A percentile compares a stretch with the other conserved stretches of the same genome.
These are phyloP conservation scores for Solanum sparsipilum DNA, from an alignment of 257 asterid genomes.

Conservation along the genomic window DNA sequence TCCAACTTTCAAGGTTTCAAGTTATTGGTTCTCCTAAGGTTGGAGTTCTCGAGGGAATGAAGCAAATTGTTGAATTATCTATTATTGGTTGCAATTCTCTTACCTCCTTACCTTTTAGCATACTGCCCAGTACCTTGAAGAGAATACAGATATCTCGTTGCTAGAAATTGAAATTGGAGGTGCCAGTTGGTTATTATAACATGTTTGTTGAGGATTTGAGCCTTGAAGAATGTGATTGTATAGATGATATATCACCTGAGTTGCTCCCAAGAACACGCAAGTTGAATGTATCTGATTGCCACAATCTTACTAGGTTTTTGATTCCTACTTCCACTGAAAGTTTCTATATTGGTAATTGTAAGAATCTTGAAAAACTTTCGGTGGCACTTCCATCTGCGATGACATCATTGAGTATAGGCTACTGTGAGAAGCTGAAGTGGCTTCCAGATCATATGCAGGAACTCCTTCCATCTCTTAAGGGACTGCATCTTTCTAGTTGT, in stretches of 20 bases:
- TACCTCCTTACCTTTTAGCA: background rate
- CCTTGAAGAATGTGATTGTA: background rate
- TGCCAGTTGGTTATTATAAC: background rate
- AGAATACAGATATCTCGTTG: fast-evolving
- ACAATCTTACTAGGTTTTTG: background rate
- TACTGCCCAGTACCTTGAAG: background rate
- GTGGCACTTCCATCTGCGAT: background rate
- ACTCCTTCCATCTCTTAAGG: background rate
- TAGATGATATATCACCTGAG: background rate
- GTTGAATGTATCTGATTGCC: fast-evolving
- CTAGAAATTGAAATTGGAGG: background rate
- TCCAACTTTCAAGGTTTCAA: too few relatives aligned
- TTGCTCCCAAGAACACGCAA: background rate
- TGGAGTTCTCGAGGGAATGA: background rate
- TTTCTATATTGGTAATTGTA: background rate
- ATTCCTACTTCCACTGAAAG: background rate
- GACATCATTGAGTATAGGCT: background rate
- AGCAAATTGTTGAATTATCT: background rate
- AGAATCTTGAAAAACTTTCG: background rate
- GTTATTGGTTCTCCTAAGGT: too few relatives aligned
- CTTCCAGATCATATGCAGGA: too few relatives aligned
- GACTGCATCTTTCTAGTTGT: background rate
- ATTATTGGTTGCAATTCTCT: background rate
- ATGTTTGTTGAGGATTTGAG: background rate
- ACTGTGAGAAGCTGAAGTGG: background rate